Percentiles rank a stretch among this genome's conserved stretches.
These are phyloP conservation scores for Stygiomarasmius scandens DNA, from an alignment of 1,284 basidiomycete species.

Conservation along the genomic window DNA sequence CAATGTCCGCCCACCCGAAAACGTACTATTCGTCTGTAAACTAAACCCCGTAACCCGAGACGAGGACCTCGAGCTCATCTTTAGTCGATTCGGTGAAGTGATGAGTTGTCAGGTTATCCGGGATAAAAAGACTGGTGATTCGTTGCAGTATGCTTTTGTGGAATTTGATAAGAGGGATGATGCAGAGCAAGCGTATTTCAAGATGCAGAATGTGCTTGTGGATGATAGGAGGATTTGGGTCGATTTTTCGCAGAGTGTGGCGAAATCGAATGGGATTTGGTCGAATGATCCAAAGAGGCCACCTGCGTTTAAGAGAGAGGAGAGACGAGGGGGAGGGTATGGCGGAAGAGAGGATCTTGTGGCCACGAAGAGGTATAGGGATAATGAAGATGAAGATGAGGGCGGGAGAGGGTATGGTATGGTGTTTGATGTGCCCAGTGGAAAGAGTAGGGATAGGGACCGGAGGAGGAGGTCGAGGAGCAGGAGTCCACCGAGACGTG, in stretches of 20 bases:
- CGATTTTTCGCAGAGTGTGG: slow-evolving; percentile 95
- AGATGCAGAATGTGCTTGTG: slow-evolving; percentile 99
- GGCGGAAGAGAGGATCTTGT: slow-evolving; percentile 76
- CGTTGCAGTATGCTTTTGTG: slow-evolving; percentile 97
- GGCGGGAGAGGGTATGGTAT: slow-evolving; percentile 61
- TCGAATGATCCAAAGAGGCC: slow-evolving; percentile 68
- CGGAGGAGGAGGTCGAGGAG: slow-evolving; percentile 20
- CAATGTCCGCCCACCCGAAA: slow-evolving; percentile 96
- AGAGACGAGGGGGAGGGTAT: slow-evolving; percentile 43
- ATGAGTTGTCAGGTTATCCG: slow-evolving; percentile 97
- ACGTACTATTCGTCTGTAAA: slow-evolving; percentile 98
- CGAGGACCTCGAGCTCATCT: slow-evolving; percentile 97
- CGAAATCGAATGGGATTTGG: slow-evolving; percentile 70
- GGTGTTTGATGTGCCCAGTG: slow-evolving; percentile 69
- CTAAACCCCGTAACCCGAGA: slow-evolving; percentile 94
- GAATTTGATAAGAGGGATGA: slow-evolving; percentile 94
- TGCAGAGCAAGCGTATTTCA: slow-evolving; percentile 98
- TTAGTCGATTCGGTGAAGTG: slow-evolving; percentile 93
- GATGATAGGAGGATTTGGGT: slow-evolving; percentile 99
- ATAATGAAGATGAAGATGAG: slow-evolving; percentile 36
- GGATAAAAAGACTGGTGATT: slow-evolving; percentile 95
- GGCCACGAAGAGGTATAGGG: slow-evolving; percentile 66
- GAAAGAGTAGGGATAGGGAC: slow-evolving; percentile 4
- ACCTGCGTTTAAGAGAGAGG: slow-evolving; percentile 34
- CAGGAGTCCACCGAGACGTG: slow-evolving; percentile 14